Evolutionary conservation across 2,329 filamentous ascomycete genomes (phyloP).

Genomic region (Talaromyces sp.): DNA sequence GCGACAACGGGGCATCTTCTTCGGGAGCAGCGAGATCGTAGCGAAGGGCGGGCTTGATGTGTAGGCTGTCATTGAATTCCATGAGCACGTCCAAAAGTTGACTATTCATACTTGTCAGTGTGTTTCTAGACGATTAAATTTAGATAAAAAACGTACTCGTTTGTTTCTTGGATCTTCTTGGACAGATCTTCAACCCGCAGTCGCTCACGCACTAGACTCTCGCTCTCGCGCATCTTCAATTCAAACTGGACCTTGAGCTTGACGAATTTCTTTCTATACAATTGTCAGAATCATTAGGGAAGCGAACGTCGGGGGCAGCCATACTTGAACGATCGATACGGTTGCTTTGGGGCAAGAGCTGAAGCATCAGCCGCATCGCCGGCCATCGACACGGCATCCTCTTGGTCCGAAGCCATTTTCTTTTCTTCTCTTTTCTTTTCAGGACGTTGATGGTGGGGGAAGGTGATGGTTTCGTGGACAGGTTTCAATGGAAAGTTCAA

Average conservation of each 20-base stretch:
- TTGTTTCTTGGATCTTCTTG: constrained; percentile 79
- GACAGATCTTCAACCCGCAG: constrained; percentile 74
- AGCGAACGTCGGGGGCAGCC: constrained; percentile 6
- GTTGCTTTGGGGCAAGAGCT: constrained; percentile 39
- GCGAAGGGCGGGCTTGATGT: constrained; percentile 68
- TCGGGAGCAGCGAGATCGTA: constrained; percentile 57
- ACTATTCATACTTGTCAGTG: constrained; percentile 40
- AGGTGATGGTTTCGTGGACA: not conserved
- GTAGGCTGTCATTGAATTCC: constrained; percentile 78
- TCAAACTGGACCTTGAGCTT: constrained; percentile 77
- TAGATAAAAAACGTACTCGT: constrained; percentile 63
- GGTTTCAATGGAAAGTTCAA: not conserved
- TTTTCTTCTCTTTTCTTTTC: constrained; percentile 11
- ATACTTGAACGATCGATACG: constrained; percentile 63
- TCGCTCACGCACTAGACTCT: constrained; percentile 64
- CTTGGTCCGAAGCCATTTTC: constrained; percentile 28
- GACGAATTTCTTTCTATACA: constrained; percentile 72
- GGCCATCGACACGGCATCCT: constrained; percentile 21
- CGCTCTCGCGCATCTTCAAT: constrained; percentile 68
- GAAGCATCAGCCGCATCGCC: constrained; percentile 27
- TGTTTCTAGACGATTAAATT: not conserved
- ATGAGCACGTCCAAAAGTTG: constrained; percentile 82
- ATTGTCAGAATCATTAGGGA: not conserved
- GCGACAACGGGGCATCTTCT: constrained; percentile 37
- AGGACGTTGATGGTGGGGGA: not conserved